Evolutionary conservation across 1,139 yeast genomes (phyloP).

Genomic region (Pichia sp.): DNA sequence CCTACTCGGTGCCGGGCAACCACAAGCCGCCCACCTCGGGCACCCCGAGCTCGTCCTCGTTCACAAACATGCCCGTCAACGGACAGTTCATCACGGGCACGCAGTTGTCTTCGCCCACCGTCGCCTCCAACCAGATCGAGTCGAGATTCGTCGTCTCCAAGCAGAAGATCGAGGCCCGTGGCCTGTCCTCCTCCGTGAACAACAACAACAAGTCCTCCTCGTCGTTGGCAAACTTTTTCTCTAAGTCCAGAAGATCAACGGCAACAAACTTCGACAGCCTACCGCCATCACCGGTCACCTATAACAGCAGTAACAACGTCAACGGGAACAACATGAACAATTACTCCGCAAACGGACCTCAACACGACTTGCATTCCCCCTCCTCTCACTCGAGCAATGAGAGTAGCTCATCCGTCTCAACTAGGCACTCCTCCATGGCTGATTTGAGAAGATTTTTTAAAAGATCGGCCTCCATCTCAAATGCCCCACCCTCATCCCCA

Average conservation of each 20-base stretch:
- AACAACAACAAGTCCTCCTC: conserved; percentile 36
- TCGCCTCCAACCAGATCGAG: conserved; percentile 51
- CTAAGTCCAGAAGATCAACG: conserved; percentile 37
- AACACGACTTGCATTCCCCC: conserved; percentile 25
- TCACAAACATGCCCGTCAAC: conserved; percentile 36
- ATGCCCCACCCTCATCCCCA: conserved; percentile 31
- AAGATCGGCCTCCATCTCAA: conserved; percentile 34
- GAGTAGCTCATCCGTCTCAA: conserved; percentile 13
- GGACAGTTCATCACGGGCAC: conserved; percentile 58
- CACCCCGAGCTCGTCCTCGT: conserved; percentile 16
- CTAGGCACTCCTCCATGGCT: conserved; percentile 69
- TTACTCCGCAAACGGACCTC: conserved; percentile 9
- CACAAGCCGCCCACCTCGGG: conserved; percentile 25
- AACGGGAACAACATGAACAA: conserved; percentile 3
- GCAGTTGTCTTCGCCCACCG: conserved; percentile 67
- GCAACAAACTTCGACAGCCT: conserved; percentile 22
- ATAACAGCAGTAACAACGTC: conserved; percentile 15
- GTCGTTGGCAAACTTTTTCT: conserved; percentile 48
- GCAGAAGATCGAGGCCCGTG: conserved; percentile 55
- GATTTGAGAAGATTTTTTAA: conserved; percentile 70
- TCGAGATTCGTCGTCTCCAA: conserved; percentile 70
- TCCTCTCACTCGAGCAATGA: conserved; percentile 24
- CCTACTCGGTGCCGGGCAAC: conserved; percentile 71
- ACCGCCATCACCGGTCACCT: conserved; percentile 27
- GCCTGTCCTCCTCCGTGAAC: conserved; percentile 15